Percentiles rank a stretch among this genome's conserved stretches.
These are phyloP conservation scores for Antarctomyces pellizariae DNA, from an alignment of 495 filamentous ascomycete genomes.

Conservation along the genomic window DNA sequence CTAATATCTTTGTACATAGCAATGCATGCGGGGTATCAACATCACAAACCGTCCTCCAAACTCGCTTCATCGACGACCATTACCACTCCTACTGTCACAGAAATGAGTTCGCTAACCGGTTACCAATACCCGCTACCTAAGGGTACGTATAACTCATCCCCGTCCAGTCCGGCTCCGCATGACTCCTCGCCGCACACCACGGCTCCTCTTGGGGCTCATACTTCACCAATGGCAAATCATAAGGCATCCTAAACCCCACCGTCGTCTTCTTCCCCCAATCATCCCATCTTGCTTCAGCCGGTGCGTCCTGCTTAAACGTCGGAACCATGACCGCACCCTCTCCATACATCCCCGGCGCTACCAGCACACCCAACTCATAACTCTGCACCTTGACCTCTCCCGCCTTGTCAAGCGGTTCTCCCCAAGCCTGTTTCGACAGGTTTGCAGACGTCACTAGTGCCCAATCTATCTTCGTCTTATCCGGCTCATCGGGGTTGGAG, in stretches of 20 bases:
- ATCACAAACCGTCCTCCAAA: neutral
- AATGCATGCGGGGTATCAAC: neutral
- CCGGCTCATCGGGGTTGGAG: conserved; percentile 18
- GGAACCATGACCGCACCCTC: conserved; percentile 36
- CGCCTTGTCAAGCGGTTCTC: conserved; percentile 25
- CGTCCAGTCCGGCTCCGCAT: conserved; percentile 44
- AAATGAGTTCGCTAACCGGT: neutral
- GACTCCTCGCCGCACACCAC: conserved; percentile 49
- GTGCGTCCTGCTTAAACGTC: conserved; percentile 36
- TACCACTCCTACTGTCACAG: neutral
- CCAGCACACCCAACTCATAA: conserved; percentile 67
- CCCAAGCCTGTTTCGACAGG: conserved; percentile 79
- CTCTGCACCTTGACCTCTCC: conserved; percentile 49
- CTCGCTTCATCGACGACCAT: neutral
- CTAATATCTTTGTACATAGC: too few species aligned
- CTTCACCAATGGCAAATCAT: conserved; percentile 48
- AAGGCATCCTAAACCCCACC: conserved; percentile 61
- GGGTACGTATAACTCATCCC: conserved; percentile 19
- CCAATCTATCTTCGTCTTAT: conserved; percentile 45
- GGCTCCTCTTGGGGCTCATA: conserved; percentile 42
- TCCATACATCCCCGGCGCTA: conserved; percentile 54
- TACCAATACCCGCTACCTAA: conserved; percentile 15
- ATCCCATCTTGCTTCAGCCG: conserved; percentile 8
- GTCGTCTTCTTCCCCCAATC: conserved; percentile 10
- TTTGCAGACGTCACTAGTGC: conserved; percentile 67